Percentiles rank a stretch among this genome's conserved stretches.
phyloP scores from a whole-genome alignment of 2,329 filamentous ascomycete genomes.

The Plectosphaerella plurivora region DNA sequence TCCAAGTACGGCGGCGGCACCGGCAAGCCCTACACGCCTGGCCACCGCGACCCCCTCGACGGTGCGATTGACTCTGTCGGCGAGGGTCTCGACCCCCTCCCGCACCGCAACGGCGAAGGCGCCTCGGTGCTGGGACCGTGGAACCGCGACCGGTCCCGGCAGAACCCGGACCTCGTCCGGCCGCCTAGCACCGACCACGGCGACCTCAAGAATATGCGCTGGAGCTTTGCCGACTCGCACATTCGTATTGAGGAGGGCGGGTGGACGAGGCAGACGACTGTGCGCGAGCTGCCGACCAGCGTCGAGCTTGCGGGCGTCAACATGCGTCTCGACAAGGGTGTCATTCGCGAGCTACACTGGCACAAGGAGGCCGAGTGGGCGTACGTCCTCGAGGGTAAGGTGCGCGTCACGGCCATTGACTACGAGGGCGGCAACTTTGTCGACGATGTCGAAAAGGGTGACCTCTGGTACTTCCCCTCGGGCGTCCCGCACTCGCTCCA shows the following conservation, averaged over 20 bases:
- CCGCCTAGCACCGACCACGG: slow-evolving; percentile 72
- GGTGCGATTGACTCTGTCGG: slow-evolving; percentile 56
- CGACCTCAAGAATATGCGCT: slow-evolving; percentile 66
- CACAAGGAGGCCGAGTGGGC: slow-evolving; percentile 79
- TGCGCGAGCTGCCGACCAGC: slow-evolving; percentile 59
- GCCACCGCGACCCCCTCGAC: slow-evolving; percentile 57
- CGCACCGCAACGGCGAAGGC: slow-evolving; percentile 60
- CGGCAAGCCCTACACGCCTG: slow-evolving; percentile 53
- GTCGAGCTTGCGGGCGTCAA: slow-evolving; percentile 73
- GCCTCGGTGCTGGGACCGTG: slow-evolving; percentile 65
- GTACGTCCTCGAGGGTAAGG: slow-evolving; percentile 66
- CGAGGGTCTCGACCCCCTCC: slow-evolving; percentile 58
- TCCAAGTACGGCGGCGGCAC: slow-evolving; percentile 32
- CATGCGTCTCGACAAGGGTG: slow-evolving; percentile 70
- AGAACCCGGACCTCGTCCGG: slow-evolving; percentile 67
- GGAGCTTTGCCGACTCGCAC: slow-evolving; percentile 65
- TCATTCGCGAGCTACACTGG: slow-evolving; percentile 76
- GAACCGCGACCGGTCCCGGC: slow-evolving; percentile 62
- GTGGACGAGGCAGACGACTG: slow-evolving; percentile 71
- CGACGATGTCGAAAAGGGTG: slow-evolving; percentile 71
- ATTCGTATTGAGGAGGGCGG: slow-evolving; percentile 65
- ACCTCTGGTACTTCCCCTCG: slow-evolving; percentile 77
- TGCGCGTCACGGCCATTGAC: slow-evolving; percentile 69
- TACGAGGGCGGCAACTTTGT: slow-evolving; percentile 73
- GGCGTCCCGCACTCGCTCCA: slow-evolving; percentile 72